Percentiles rank a stretch among this genome's conserved stretches.
Evolutionary conservation across 2,329 filamentous ascomycete species (phyloP).

Genomic region (Chlorencoelia australis): DNA sequence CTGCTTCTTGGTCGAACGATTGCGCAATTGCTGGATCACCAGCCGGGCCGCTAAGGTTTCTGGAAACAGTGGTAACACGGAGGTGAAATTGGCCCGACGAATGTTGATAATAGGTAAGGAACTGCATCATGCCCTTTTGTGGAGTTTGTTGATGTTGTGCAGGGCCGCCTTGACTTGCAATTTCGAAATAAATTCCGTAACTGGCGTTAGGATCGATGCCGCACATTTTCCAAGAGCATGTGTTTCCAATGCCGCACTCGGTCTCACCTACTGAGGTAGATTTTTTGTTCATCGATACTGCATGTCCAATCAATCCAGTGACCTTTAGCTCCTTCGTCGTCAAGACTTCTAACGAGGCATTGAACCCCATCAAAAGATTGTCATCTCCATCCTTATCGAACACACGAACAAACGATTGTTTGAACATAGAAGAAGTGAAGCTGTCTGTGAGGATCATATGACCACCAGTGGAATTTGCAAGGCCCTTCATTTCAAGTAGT

Average conservation of each 20-base stretch:
- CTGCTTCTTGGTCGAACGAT: conserved; percentile 96
- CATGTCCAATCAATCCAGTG: conserved; percentile 92
- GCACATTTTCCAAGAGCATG: conserved; percentile 99
- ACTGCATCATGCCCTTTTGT: conserved; percentile 94
- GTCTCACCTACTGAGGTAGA: conserved; percentile 95
- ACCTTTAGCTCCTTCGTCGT: conserved; percentile 98
- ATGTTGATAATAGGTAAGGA: conserved; percentile 97
- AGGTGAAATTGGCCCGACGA: conserved; percentile 94
- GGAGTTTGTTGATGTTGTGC: conserved; percentile 75
- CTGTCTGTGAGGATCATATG: conserved; percentile 98
- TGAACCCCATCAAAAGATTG: conserved; percentile 96
- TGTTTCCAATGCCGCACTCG: conserved; percentile 96
- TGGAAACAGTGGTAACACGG: conserved; percentile 85
- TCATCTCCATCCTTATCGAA: conserved; percentile 96
- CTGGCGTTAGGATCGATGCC: conserved; percentile 89
- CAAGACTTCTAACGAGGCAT: conserved; percentile 86
- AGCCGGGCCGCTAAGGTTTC: conserved; percentile 84
- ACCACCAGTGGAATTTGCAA: conserved; percentile 91
- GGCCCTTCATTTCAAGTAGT: conserved; percentile 93
- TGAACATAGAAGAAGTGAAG: conserved; percentile 98
- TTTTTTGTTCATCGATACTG: conserved; percentile 95
- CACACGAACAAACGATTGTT: conserved; percentile 92
- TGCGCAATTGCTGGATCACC: conserved; percentile 92
- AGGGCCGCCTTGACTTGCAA: conserved; percentile 84
- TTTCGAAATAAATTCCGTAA: conserved; percentile 96